These are phyloP conservation scores for Colletotrichum sp. DNA, from an alignment of 2,329 filamentous ascomycete genomes.

Conservation along the genomic window DNA sequence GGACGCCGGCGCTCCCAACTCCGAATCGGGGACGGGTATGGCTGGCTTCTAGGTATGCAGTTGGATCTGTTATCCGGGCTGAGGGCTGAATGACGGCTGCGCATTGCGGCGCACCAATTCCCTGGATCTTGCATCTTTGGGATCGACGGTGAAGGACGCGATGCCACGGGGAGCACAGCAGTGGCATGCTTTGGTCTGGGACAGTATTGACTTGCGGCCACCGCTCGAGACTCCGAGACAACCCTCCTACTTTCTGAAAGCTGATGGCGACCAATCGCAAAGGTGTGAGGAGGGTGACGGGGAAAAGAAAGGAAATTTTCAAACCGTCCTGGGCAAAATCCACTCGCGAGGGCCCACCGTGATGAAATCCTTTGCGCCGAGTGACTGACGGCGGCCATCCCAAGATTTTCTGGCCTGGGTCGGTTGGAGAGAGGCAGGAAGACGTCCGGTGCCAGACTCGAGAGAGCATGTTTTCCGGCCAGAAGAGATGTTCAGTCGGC, in stretches of 20 bases:
- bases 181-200: neutral
- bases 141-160: neutral
- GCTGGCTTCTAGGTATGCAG: neutral
- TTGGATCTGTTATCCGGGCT: neutral
- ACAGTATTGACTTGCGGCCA: neutral
- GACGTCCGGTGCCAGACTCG: neutral
- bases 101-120: neutral
- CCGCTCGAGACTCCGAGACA: neutral
- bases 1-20: neutral
- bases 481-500: neutral
- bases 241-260: neutral
- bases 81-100: neutral
- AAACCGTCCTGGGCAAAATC: neutral
- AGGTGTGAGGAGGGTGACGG: neutral
- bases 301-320: neutral
- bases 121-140: neutral
- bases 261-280: neutral
- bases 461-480: neutral
- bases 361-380: neutral
- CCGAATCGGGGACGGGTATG: conserved; percentile 3
- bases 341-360: neutral
- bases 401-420: neutral
- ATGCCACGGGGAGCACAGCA: neutral
- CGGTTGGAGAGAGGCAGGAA: neutral
- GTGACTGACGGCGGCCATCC: neutral